Conservation (phyloP, 164 flowering plant species). For the Stephania yunnanensis region DNA sequence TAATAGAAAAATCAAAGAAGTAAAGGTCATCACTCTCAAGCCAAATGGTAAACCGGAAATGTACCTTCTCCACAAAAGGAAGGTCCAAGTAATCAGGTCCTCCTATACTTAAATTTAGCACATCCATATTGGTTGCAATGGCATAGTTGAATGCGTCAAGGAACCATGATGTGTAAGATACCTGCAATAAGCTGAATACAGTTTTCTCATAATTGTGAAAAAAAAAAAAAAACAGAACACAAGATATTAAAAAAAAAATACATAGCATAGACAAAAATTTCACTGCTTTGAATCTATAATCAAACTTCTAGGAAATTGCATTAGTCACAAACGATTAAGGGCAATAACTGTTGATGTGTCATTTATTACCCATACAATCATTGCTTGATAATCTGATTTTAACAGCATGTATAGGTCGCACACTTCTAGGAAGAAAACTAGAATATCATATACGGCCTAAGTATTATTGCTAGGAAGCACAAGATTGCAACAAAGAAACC, state of each 20-base stretch:
- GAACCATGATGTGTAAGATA: slow-evolving; percentile 99
- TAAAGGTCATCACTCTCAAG: not conserved
- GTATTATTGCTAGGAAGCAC: not conserved
- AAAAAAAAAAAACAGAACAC: slow-evolving; percentile 10
- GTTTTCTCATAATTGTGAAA: slow-evolving; percentile 61
- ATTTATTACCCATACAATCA: too few relatives aligned
- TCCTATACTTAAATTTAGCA: slow-evolving; percentile 93
- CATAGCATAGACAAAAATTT: not conserved
- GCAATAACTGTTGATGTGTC: not conserved
- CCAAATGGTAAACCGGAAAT: slow-evolving; percentile 4
- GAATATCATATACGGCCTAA: not conserved
- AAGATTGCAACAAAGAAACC: not conserved
- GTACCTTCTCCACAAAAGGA: slow-evolving; percentile 97
- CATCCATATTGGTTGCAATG: slow-evolving; percentile 92
- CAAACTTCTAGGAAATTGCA: not conserved
- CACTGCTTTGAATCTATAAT: not conserved
- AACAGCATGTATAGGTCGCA: too few relatives aligned
- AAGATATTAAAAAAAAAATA: not conserved
- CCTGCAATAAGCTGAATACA: slow-evolving; percentile 96
- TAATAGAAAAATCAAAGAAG: too few relatives aligned
- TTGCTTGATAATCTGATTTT: too few relatives aligned
- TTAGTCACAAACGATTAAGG: not conserved
- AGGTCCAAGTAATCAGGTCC: slow-evolving; percentile 99
- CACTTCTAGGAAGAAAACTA: too few relatives aligned
- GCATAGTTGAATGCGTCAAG: slow-evolving; percentile 99